Conservation (phyloP, 2,329 filamentous ascomycete genomes). For the Scleromitrula shiraiana region DNA sequence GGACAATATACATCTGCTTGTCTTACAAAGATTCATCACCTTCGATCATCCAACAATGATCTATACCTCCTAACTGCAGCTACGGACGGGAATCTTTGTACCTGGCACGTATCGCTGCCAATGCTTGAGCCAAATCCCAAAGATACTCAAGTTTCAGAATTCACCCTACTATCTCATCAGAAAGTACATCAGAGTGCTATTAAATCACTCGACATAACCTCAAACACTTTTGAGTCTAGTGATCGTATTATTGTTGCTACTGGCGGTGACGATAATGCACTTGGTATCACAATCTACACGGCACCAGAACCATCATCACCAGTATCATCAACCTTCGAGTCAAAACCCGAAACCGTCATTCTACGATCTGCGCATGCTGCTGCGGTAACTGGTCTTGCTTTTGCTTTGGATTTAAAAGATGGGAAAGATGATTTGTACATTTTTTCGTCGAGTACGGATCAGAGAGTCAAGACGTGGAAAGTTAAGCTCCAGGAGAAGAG, state of each 20-base stretch:
- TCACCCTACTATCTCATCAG: conserved; percentile 21
- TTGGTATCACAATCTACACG: conserved; percentile 48
- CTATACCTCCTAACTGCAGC: conserved; percentile 55
- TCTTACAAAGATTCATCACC: conserved; percentile 53
- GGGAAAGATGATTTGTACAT: conserved; percentile 18
- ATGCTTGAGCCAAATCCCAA: neutral
- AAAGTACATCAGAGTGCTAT: conserved; percentile 74
- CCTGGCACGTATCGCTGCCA: conserved; percentile 41
- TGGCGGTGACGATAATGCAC: conserved; percentile 81
- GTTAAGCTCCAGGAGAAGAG: conserved; percentile 7
- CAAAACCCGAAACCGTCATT: conserved; percentile 19
- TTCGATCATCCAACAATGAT: conserved; percentile 33
- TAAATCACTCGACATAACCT: conserved; percentile 51
- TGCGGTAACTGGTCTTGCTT: conserved; percentile 50
- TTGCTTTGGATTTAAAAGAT: neutral
- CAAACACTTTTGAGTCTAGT: conserved; percentile 27
- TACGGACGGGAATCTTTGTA: conserved; percentile 69
- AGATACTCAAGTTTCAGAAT: neutral
- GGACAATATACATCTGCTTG: conserved; percentile 65
- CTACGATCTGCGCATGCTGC: conserved; percentile 60
- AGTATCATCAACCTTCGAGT: neutral
- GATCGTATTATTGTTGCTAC: conserved; percentile 50
- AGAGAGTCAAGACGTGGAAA: conserved; percentile 49
- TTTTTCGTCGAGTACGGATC: conserved; percentile 51
- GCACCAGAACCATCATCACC: neutral